Evolutionary conservation across 495 filamentous ascomycete species (phyloP), one percentile per base, ranked within the genome.

Genomic region (Penicillium canariense): DNA sequence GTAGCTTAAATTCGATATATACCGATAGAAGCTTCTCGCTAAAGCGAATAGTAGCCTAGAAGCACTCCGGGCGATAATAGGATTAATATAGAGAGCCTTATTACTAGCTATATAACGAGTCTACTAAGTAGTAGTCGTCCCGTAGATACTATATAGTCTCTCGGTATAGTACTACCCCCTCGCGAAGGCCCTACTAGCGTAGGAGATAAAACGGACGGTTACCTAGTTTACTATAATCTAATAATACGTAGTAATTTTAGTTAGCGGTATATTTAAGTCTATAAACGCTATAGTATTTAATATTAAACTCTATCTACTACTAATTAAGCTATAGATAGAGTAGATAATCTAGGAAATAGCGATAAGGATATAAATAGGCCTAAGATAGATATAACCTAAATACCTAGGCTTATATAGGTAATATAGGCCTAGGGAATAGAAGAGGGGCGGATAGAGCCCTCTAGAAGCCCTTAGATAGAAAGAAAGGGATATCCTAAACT

Each of bases 81-180:
- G 52, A 0, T 67, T 55, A 2, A 61, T 50, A 2, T 61, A 47
- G 55, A 58, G 63, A 0, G 35, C 52, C 10, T 60, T 52, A 0
- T 22, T 67, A 4, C 14, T 10, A 1, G 20, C 38, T 0, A 61
- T 61, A 31, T 36, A 52, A 0, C 48, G 39, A 36, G 25, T 61
- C 17, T 68, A 70, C 38, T 50, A 58, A 17, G 61, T 43, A 5
- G 56, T 67, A 8, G 51, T 67, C 0, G 35, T 67, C 4, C 59
- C 59, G 0, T 57, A 63, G 38, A 48, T 67, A 15, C 47, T 67
- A 0, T 67, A 55, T 12, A 53, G 59, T 0, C 23, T 56, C 2
- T 39, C 59, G 0, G 60, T 44, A 3, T 63, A 36, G 57, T 60
- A 46, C 15, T 31, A 31, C n/a, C 58, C 49, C 4, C 9, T 30